Percentiles rank a stretch among this genome's conserved stretches.
Evolutionary conservation across 768 basidiomycete species (phyloP).

Genomic region (Mrakia hoshinonis): DNA sequence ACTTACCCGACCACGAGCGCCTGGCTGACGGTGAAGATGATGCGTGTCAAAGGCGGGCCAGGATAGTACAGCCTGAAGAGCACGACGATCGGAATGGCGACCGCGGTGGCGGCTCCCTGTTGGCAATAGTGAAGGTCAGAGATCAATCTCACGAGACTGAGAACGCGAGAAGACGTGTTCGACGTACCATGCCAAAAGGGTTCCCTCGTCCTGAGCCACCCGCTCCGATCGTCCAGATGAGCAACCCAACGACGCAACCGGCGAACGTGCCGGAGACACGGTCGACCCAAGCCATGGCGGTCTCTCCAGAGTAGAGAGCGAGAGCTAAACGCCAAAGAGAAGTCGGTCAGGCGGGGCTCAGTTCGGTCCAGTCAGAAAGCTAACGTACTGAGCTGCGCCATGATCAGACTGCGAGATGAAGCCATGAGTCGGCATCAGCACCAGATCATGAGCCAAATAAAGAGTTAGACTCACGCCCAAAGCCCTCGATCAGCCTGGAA

Average conservation of each 20-base stretch:
- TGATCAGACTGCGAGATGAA: slow-evolving; percentile 36
- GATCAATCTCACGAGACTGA: not conserved
- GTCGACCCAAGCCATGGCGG: slow-evolving; percentile 55
- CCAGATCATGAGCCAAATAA: not conserved
- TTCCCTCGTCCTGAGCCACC: slow-evolving; percentile 52
- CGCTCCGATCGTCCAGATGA: slow-evolving; percentile 60
- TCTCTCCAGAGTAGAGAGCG: slow-evolving; percentile 47
- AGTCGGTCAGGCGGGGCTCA: not conserved
- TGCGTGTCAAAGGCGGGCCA: slow-evolving; percentile 59
- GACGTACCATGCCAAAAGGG: slow-evolving; percentile 55
- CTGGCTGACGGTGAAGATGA: slow-evolving; percentile 38
- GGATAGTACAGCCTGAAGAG: slow-evolving; percentile 67
- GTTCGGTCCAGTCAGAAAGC: not conserved
- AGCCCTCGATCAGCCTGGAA: slow-evolving; percentile 53
- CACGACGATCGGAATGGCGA: slow-evolving; percentile 65
- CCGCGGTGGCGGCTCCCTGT: slow-evolving; percentile 49
- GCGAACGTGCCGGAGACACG: slow-evolving; percentile 58
- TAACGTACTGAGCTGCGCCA: slow-evolving; percentile 54
- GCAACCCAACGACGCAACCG: slow-evolving; percentile 56
- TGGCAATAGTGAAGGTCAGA: not conserved
- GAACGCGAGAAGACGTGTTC: slow-evolving; percentile 30
- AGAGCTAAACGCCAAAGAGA: not conserved
- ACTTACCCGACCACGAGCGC: slow-evolving; percentile 45
- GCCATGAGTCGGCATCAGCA: not conserved
- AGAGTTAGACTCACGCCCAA: slow-evolving; percentile 48